Conservation (phyloP, 495 filamentous ascomycete genomes). For the Rusavskia elegans region DNA sequence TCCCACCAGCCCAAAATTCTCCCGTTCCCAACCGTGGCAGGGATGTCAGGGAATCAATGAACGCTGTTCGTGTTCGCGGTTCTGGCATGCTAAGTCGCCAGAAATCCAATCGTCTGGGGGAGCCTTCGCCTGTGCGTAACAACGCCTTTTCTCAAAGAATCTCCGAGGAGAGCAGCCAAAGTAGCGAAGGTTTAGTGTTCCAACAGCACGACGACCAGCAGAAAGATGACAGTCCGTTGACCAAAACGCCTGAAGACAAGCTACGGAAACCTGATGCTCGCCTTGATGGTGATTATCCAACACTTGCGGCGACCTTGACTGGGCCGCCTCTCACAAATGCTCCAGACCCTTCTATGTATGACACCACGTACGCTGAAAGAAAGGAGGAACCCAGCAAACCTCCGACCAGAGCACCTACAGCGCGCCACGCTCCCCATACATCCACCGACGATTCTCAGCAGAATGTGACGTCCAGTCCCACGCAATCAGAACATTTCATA, state of each 20-base stretch:
- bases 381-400: constrained; percentile 4
- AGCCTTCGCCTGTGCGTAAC: constrained; percentile 44
- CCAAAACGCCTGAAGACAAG: constrained; percentile 46
- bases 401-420: constrained; percentile 8
- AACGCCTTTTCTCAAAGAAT: constrained; percentile 38
- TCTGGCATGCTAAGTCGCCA: constrained; percentile 50
- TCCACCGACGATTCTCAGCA: constrained; percentile 3
- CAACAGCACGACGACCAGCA: constrained; percentile 16
- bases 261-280: constrained; percentile 29
- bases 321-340: constrained; percentile 13
- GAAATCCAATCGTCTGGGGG: constrained; percentile 34
- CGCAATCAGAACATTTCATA: constrained; percentile 33
- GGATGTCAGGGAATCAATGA: constrained; percentile 81
- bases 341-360: constrained; percentile 5
- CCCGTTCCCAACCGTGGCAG: constrained; percentile 78
- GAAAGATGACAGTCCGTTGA: constrained; percentile 27
- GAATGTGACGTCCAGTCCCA: constrained; percentile 12
- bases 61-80: constrained; percentile 71
- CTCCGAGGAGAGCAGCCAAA: constrained; percentile 43
- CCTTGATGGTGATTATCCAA: constrained; percentile 15
- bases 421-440: constrained; percentile 5
- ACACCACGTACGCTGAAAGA: not conserved
- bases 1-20: constrained; percentile 65
- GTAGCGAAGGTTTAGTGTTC: constrained; percentile 22
- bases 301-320: constrained; percentile 19